These are phyloP conservation scores for Calonectria fujianensis DNA, from an alignment of 2,329 filamentous ascomycete species.

Conservation along the genomic window DNA sequence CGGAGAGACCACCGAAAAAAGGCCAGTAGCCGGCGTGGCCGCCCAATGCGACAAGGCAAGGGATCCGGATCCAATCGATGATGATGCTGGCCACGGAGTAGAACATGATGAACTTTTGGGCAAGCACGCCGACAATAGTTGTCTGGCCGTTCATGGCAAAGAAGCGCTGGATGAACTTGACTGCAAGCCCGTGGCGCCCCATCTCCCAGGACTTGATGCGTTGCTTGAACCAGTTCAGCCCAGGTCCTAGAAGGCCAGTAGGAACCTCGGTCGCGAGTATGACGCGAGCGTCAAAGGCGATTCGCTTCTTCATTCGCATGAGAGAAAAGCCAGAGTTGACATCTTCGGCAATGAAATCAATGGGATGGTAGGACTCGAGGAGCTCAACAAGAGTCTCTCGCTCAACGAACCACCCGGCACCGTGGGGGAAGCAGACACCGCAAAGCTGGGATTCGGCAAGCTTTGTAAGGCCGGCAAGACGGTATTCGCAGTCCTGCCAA, in stretches of 20 bases:
- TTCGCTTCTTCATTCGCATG: constrained; percentile 35
- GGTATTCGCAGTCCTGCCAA: constrained; percentile 40
- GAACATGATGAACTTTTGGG: constrained; percentile 36
- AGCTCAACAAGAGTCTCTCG: constrained; percentile 37
- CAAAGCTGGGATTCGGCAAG: constrained; percentile 34
- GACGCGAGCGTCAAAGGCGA: constrained; percentile 36
- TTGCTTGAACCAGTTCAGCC: constrained; percentile 47
- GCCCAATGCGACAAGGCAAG: constrained; percentile 36
- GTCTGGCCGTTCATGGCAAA: constrained; percentile 34
- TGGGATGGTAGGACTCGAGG: constrained; percentile 29
- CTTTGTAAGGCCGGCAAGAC: constrained; percentile 39
- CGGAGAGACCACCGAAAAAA: constrained; percentile 25
- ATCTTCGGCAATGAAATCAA: constrained; percentile 40
- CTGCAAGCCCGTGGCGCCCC: constrained; percentile 40
- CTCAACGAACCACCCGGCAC: constrained; percentile 40
- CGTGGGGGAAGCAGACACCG: constrained; percentile 39
- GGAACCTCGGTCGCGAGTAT: constrained; percentile 37
- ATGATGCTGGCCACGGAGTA: constrained; percentile 33
- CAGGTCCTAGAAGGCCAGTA: constrained; percentile 38
- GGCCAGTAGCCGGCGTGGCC: constrained; percentile 18
- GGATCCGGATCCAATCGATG: constrained; percentile 39
- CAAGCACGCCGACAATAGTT: constrained; percentile 27
- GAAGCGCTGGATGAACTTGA: constrained; percentile 33
- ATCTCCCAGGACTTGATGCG: constrained; percentile 48
- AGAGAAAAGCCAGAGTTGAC: constrained; percentile 39